Percentiles rank a stretch among this genome's conserved stretches.
Evolutionary conservation across 2,329 filamentous ascomycete species (phyloP).

Genomic region (Sclerotinia nivalis): DNA sequence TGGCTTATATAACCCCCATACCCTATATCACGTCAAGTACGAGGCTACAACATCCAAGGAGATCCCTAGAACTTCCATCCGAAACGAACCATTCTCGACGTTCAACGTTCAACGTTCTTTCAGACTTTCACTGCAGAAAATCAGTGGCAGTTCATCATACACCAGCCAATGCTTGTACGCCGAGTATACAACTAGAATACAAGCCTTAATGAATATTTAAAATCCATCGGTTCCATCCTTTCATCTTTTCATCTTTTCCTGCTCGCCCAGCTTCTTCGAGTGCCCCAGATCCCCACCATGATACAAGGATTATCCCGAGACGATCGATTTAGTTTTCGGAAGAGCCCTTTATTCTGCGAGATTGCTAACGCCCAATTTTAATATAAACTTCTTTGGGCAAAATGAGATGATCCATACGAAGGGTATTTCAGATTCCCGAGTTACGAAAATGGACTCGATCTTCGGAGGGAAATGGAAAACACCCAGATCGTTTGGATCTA

Average conservation of each 20-base stretch:
- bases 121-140: background rate
- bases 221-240: background rate
- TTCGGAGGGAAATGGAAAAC: background rate
- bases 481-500: background rate
- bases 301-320: slow-evolving; percentile 7
- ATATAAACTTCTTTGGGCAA: slow-evolving; percentile 2
- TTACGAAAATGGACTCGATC: background rate
- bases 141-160: background rate
- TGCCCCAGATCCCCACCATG: slow-evolving; percentile 4
- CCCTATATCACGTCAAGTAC: background rate
- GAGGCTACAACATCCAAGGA: background rate
- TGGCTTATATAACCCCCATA: slow-evolving; percentile 10
- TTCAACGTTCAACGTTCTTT: background rate
- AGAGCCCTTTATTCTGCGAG: background rate
- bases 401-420: background rate
- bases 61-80: background rate
- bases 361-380: slow-evolving; percentile 1
- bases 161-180: background rate
- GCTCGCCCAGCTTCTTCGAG: background rate
- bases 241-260: background rate
- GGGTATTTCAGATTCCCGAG: background rate
- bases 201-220: background rate
- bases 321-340: background rate
- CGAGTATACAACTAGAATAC: background rate
- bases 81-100: slow-evolving; percentile 4